A percentile compares a stretch with the other conserved stretches of the same genome.
Evolutionary conservation across 2,329 filamentous ascomycete species (phyloP).

Genomic region (Tolypocladium capitatum): DNA sequence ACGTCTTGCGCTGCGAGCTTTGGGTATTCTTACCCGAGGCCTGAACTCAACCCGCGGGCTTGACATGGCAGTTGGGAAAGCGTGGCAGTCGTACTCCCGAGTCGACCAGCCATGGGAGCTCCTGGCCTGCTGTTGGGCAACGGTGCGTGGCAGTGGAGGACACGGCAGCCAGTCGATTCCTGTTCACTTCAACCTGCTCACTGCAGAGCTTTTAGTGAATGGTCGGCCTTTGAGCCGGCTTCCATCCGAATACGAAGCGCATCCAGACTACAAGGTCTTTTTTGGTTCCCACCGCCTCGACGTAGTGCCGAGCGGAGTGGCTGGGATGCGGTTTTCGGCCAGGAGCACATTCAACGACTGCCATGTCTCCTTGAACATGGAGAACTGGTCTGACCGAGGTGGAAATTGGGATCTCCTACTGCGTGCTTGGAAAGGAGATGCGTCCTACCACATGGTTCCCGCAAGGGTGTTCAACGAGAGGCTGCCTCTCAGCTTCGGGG

Average conservation of each 20-base stretch:
- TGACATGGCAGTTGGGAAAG: not conserved
- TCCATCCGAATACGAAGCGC: constrained; percentile 27
- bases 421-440: constrained; percentile 5
- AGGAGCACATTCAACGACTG: constrained; percentile 17
- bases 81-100: not conserved
- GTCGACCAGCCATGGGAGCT: not conserved
- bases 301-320: constrained; percentile 23
- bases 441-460: constrained; percentile 18
- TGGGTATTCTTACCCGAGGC: not conserved
- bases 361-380: constrained; percentile 20
- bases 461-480: constrained; percentile 10
- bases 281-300: constrained; percentile 30
- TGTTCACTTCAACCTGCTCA: constrained; percentile 37
- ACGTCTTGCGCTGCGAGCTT: not conserved
- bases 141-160: not conserved
- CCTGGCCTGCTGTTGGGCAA: not conserved
- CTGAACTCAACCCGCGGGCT: not conserved
- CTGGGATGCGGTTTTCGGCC: constrained; percentile 27
- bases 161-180: not conserved
- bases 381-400: constrained; percentile 1
- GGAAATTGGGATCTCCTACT: constrained; percentile 15
- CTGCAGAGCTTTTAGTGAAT: constrained; percentile 37
- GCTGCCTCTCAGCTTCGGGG: constrained; percentile 25
- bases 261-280: constrained; percentile 25
- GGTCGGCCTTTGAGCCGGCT: constrained; percentile 34